phyloP scores from a whole-genome alignment of 208 protist species.

The Acanthamoeba lugdunensis region DNA sequence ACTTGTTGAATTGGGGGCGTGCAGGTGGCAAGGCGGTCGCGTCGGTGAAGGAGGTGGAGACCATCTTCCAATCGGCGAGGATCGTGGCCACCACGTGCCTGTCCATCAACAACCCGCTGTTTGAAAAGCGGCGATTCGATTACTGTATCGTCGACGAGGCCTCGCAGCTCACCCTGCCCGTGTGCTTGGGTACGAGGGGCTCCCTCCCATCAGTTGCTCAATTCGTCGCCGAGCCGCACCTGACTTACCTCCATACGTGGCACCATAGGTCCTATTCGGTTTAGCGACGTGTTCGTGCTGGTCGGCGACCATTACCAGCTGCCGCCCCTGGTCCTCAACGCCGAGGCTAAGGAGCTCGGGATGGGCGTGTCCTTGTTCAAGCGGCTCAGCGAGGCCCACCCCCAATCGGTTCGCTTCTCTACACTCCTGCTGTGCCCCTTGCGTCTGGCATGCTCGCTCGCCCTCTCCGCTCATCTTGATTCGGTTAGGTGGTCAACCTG shows the following conservation, averaged over 20 bases:
- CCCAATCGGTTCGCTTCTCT: conserved; percentile 60
- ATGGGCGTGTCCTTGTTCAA: conserved; percentile 85
- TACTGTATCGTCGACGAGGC: conserved; percentile 90
- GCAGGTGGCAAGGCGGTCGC: background rate
- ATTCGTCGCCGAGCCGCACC: too few species aligned
- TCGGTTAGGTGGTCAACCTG: conserved; percentile 75
- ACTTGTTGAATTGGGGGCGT: background rate
- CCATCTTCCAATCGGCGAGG: conserved; percentile 16
- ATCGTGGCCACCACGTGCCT: conserved; percentile 86
- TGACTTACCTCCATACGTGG: background rate
- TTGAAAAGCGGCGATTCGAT: conserved; percentile 84
- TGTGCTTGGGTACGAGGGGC: conserved; percentile 80
- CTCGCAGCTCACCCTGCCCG: conserved; percentile 83
- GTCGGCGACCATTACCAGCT: conserved; percentile 86
- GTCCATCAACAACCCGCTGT: conserved; percentile 81
- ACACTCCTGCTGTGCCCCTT: background rate
- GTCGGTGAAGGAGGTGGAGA: conserved; percentile 72
- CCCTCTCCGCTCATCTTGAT: background rate
- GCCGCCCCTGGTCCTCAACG: conserved; percentile 84
- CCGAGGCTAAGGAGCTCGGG: conserved; percentile 79
- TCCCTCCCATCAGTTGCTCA: background rate
- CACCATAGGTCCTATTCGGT: conserved; percentile 53
- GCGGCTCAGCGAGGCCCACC: conserved; percentile 81
- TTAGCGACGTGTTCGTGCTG: conserved; percentile 63
- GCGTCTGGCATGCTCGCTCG: background rate